Percentiles rank a stretch among this genome's conserved stretches.
These are phyloP conservation scores for Hymenoscyphus linearis DNA, from an alignment of 2,329 filamentous ascomycete species.

Conservation along the genomic window DNA sequence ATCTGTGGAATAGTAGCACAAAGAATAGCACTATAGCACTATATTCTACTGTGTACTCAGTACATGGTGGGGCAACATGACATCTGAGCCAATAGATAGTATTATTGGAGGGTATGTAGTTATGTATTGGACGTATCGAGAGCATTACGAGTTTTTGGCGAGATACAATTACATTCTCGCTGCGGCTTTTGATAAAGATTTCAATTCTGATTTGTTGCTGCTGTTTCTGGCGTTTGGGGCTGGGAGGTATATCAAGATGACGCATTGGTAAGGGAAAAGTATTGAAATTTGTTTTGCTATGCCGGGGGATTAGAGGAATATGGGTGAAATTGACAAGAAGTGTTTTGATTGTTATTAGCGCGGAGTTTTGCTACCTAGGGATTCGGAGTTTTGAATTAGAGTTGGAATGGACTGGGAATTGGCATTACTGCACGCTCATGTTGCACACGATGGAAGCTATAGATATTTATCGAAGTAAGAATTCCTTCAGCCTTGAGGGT, in stretches of 20 bases:
- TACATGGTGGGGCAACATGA: conserved; percentile 56
- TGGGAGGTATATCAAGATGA: conserved; percentile 52
- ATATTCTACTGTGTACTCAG: conserved; percentile 55
- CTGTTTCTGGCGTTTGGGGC: conserved; percentile 56
- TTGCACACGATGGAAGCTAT: not conserved
- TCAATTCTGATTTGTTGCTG: conserved; percentile 56
- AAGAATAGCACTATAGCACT: no score
- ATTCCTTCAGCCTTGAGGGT: not conserved
- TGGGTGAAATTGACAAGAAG: no score
- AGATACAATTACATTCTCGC: conserved; percentile 57
- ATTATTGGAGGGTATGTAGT: conserved; percentile 56
- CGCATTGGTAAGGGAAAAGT: conserved; percentile 56
- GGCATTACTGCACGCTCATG: not conserved
- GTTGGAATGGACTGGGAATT: not conserved
- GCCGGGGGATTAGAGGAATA: conserved; percentile 14
- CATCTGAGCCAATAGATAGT: conserved; percentile 51
- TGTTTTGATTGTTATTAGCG: not conserved
- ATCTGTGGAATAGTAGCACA: conserved; percentile 57
- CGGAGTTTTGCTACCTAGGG: not conserved
- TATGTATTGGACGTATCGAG: conserved; percentile 54
- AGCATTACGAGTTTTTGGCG: conserved; percentile 52
- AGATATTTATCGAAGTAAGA: not conserved
- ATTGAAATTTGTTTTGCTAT: conserved; percentile 56
- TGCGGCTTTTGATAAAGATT: conserved; percentile 57
- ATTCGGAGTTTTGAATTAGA: not conserved